Evolutionary conservation across 2,329 filamentous ascomycete species (phyloP), one percentile per base, ranked within the genome.

Genomic region (Penicillium sp.): DNA sequence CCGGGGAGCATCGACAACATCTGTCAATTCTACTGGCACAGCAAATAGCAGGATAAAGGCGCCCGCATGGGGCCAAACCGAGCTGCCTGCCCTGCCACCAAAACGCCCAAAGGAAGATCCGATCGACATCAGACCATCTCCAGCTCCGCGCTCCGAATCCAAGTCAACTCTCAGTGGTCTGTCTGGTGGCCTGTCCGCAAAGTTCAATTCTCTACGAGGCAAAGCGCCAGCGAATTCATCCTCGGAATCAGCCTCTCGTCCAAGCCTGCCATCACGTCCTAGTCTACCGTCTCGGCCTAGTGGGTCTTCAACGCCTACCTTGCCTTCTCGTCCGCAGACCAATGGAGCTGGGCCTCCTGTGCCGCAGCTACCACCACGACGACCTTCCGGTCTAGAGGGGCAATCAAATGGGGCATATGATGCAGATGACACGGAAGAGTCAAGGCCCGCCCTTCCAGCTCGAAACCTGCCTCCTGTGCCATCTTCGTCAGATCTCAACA

Each of bases 1-100:
- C 20, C 68, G 69, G 46, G 68, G 63, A n/a, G 68, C 69, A 41
- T 65, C 65, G 50, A 66, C 62, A 29, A 63, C 66, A 26, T 67
- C 65, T 51, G 43, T 66, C 21, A 60, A 68, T 18, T 59, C 67
- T 8, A 49, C 29, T 49, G 56, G 61, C 30, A 42, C 39, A 20
- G 15, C 39, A 5, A 59, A 68, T 20, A 67, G 70, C 51, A 69
- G 73, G 36, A 69, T 81, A 41, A 77, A 78, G 60, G 80, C 83
- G 5, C 84, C 84, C 8, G 78, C 78, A 40, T 86, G 79, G 69
- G 81, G 83, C 53, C 78, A 82, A 42, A 67, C 76, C 12, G 75
- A 77, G 30, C 68, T 85, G 8, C 84, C 84, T 45, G 72, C 78
- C 24, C 69, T 85, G 29, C 82, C 82, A 42, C 76, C 79, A 1